Base-by-base conservation (phyloP, 257 asterid genomes). In the Craterostigma plantagineum region DNA sequence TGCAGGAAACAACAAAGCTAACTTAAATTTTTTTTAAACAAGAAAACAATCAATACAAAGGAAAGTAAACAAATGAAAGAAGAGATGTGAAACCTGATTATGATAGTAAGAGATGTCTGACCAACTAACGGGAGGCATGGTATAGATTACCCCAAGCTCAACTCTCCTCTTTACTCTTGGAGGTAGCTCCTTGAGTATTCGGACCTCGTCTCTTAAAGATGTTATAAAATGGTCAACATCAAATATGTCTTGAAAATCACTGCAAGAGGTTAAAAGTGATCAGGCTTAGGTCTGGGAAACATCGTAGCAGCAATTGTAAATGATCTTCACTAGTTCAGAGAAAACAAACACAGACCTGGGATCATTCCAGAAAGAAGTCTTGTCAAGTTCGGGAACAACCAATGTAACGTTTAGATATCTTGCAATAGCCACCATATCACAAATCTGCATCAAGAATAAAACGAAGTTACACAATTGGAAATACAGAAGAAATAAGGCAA, bases 351-450 rank as follows among this genome's bases (percentile, higher is more conserved):
- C 77, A 35, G 11, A 86, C 97, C 98, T 87, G 36, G 93, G 95
- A 65, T 87, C 98, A 45, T 79, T 81, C 98, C 98, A 87, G 49
- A 87, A 87, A 11, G 98, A 87, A 57, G 95, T 70, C 67, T 83
- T 87, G 49, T 87, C 98, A n/a, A 87, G 75, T 73, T 87, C 95
- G 30, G 98, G 98, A 38, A 87, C 98, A 38, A 87, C 51, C 61
- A 87, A 70, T 3, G 98, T 87, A 52, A 82, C 95, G 52, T 87
- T 87, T 51, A 87, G 69, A 67, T 79, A 57, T 61, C 98, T 76
- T 11, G 98, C 98, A 48, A 87, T 82, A 9, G 92, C 86, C 56
- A 82, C 98, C 98, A 87, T 82, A 64, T 87, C 97, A 54, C 97
- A 87, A 56, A 87, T 81, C 97, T 87, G 71, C 36, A 51, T 23